Evolutionary conservation across 352 stramenopile genomes (phyloP).

Genomic region (Phytopythium sindhum): DNA sequence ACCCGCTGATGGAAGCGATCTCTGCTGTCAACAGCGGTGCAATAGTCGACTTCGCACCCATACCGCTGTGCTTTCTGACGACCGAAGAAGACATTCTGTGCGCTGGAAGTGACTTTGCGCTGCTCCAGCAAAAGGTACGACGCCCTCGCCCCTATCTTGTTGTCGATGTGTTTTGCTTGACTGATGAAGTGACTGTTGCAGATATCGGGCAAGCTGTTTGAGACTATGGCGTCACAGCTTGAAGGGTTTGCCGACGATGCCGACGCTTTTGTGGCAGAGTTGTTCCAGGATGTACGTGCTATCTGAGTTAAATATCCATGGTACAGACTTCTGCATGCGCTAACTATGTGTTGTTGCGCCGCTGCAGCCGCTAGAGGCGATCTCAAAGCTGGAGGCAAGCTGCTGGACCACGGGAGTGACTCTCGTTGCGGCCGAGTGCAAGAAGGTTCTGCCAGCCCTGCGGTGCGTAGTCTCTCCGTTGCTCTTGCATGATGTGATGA

Average conservation of each 20-base stretch:
- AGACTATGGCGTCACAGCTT: constrained; percentile 28
- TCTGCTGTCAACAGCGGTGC: constrained; percentile 32
- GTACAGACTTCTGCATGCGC: background rate
- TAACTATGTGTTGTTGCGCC: background rate
- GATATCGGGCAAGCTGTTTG: constrained; percentile 50
- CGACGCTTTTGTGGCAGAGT: constrained; percentile 40
- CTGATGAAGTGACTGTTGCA: constrained; percentile 12
- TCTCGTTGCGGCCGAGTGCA: constrained; percentile 74
- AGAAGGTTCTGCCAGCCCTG: constrained; percentile 82
- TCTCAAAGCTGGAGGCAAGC: constrained; percentile 41
- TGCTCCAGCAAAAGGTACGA: constrained; percentile 51
- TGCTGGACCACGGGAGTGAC: constrained; percentile 68
- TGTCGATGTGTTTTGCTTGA: background rate
- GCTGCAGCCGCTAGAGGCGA: constrained; percentile 30
- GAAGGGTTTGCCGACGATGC: constrained; percentile 42
- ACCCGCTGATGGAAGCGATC: constrained; percentile 44
- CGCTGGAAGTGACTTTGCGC: constrained; percentile 70
- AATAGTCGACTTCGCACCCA: constrained; percentile 43
- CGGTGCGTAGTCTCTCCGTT: constrained; percentile 29
- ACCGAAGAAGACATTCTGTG: constrained; percentile 67
- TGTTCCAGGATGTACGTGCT: constrained; percentile 36
- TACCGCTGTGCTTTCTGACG: constrained; percentile 42
- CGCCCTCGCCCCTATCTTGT: background rate
- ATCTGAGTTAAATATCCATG: background rate
- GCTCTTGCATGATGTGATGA: background rate